Percentiles rank a stretch among this genome's conserved stretches.
phyloP scores from a whole-genome alignment of 805 yeast species.

The Priceomyces fermenticarens region DNA sequence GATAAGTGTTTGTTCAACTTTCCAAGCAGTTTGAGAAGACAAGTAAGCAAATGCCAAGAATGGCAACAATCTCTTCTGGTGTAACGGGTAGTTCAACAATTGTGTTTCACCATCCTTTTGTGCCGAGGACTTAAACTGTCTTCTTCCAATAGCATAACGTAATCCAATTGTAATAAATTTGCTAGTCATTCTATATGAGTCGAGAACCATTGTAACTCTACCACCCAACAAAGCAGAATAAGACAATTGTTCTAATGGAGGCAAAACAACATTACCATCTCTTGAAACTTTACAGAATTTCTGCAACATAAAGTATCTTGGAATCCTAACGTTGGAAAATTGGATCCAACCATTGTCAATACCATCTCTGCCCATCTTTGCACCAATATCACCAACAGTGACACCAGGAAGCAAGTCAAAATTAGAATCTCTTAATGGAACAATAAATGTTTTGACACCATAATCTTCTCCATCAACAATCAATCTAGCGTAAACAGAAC shows the following conservation, averaged over 20 bases:
- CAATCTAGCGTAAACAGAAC: constrained; percentile 40
- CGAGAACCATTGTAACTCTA: constrained; percentile 43
- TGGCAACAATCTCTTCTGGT: constrained; percentile 45
- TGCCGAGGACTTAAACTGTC: constrained; percentile 39
- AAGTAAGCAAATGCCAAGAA: constrained; percentile 40
- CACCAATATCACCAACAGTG: constrained; percentile 45
- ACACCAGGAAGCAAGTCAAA: constrained; percentile 44
- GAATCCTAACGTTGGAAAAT: constrained; percentile 41
- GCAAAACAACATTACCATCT: constrained; percentile 39
- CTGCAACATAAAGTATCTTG: constrained; percentile 46
- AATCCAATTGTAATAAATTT: constrained; percentile 42
- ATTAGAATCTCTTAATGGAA: constrained; percentile 43
- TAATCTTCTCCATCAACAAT: constrained; percentile 43
- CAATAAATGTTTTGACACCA: constrained; percentile 46
- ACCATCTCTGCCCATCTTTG: constrained; percentile 50
- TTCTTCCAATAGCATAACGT: constrained; percentile 45
- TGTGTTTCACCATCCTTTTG: constrained; percentile 33
- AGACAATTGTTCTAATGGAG: constrained; percentile 45
- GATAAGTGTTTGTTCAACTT: constrained; percentile 33
- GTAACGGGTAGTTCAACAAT: constrained; percentile 43
- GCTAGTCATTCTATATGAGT: constrained; percentile 41
- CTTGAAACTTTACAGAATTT: constrained; percentile 39
- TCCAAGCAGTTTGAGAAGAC: constrained; percentile 35
- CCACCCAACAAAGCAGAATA: constrained; percentile 44
- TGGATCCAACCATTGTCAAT: constrained; percentile 50